Evolutionary conservation across 441 rosid species (phyloP).

Genomic region (Iberis amara): DNA sequence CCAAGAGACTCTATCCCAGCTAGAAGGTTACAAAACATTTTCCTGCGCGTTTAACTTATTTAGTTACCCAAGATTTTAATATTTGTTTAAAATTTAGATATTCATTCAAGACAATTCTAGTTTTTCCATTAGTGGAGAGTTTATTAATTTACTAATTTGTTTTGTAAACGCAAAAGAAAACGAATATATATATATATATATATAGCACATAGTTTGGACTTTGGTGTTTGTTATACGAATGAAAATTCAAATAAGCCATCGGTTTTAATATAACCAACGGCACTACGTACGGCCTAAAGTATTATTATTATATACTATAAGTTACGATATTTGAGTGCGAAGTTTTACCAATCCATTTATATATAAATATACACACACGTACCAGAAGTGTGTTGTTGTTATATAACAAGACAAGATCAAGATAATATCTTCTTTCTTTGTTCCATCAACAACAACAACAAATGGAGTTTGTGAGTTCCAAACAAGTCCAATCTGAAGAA

Average conservation of each 20-base stretch:
- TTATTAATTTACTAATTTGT: background rate
- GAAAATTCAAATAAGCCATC: constrained; percentile 29
- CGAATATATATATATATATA: background rate
- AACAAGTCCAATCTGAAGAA: constrained; percentile 9
- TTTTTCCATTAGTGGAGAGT: too few species aligned
- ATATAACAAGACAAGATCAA: too few species aligned
- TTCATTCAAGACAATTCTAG: too few species aligned
- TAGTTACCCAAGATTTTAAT: too few species aligned
- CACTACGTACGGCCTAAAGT: constrained; percentile 20
- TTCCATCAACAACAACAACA: background rate
- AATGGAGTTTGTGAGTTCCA: constrained; percentile 24
- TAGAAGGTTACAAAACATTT: too few species aligned
- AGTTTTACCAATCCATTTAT: constrained; percentile 20
- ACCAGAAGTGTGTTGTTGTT: constrained; percentile 1
- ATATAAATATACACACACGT: constrained; percentile 18
- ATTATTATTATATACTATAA: constrained; percentile 1
- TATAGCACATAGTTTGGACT: constrained; percentile 26
- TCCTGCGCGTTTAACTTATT: too few species aligned
- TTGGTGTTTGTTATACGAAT: background rate
- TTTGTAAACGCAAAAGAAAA: background rate
- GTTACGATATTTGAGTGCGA: background rate
- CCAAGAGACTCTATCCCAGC: too few species aligned
- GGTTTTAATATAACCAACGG: constrained; percentile 30
- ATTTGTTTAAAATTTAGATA: too few species aligned
- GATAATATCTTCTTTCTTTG: constrained; percentile 4